Conservation (phyloP, 768 basidiomycete species). For the Termitomyces sp. region DNA sequence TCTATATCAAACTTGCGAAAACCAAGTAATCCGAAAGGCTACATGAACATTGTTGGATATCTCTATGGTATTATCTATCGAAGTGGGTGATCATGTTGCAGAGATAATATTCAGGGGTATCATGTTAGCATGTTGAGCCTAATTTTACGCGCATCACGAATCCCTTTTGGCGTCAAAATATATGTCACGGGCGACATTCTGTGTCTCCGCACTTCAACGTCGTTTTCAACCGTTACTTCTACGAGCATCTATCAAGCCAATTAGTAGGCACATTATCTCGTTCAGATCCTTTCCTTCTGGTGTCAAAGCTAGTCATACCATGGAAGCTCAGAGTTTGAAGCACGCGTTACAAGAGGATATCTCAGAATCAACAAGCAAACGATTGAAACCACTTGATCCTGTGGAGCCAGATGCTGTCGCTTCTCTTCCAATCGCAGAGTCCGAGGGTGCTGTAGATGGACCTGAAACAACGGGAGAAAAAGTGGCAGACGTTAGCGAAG, state of each 20-base stretch:
- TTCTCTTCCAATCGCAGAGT: background rate
- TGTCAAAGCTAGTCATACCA: background rate
- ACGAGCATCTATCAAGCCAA: background rate
- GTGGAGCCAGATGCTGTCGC: background rate
- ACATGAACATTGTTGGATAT: background rate
- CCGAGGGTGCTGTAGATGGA: background rate
- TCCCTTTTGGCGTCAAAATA: background rate
- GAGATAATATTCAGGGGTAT: background rate
- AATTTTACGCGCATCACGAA: background rate
- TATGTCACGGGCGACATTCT: slow-evolving; percentile 9
- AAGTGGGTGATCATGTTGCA: background rate
- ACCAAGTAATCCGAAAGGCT: slow-evolving; percentile 30
- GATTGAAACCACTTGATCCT: slow-evolving; percentile 6
- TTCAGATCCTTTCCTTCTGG: background rate
- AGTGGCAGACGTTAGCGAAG: background rate
- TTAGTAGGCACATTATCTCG: background rate
- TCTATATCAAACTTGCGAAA: slow-evolving; percentile 53
- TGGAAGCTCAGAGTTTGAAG: slow-evolving; percentile 11
- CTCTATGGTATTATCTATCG: background rate
- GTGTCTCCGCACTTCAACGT: slow-evolving; percentile 1
- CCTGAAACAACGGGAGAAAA: background rate
- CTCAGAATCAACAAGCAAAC: slow-evolving; percentile 6
- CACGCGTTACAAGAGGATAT: slow-evolving; percentile 1
- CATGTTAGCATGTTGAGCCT: background rate
- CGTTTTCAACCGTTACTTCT: background rate